These are phyloP conservation scores for Colletotrichum sp. DNA, from an alignment of 2,329 filamentous ascomycete species.

Conservation along the genomic window DNA sequence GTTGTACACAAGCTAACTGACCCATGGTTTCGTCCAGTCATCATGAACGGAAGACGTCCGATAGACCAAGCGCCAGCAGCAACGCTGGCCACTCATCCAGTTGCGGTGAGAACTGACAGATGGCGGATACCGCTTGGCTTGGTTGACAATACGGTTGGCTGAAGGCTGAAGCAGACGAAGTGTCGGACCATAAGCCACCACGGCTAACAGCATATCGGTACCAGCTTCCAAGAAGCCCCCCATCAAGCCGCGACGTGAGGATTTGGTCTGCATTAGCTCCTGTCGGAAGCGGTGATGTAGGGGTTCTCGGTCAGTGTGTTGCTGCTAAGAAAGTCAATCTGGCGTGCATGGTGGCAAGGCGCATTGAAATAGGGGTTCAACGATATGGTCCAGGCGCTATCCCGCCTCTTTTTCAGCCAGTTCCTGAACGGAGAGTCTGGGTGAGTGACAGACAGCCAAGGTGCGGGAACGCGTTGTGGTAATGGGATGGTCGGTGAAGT, in stretches of 20 bases:
- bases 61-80: not conserved
- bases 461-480: not conserved
- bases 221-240: not conserved
- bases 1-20: not conserved
- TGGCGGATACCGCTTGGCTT: not conserved
- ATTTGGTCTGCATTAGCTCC: not conserved
- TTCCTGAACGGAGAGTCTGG: not conserved
- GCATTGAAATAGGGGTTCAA: not conserved
- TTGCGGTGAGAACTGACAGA: not conserved
- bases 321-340: conserved; percentile 8
- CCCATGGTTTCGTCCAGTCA: not conserved
- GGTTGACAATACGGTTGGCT: not conserved
- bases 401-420: not conserved
- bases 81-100: not conserved
- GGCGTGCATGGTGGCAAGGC: not conserved
- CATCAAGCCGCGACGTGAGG: not conserved
- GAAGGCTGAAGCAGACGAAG: not conserved
- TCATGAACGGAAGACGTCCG: not conserved
- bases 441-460: not conserved
- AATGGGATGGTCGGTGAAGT: conserved; percentile 1
- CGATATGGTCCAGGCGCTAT: not conserved
- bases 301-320: not conserved
- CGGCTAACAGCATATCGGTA: not conserved
- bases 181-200: not conserved
- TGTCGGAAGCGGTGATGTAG: not conserved